Evolutionary conservation across 192 early-diverging fungal genomes (phyloP).

Genomic region (Dimargaris verticillata): DNA sequence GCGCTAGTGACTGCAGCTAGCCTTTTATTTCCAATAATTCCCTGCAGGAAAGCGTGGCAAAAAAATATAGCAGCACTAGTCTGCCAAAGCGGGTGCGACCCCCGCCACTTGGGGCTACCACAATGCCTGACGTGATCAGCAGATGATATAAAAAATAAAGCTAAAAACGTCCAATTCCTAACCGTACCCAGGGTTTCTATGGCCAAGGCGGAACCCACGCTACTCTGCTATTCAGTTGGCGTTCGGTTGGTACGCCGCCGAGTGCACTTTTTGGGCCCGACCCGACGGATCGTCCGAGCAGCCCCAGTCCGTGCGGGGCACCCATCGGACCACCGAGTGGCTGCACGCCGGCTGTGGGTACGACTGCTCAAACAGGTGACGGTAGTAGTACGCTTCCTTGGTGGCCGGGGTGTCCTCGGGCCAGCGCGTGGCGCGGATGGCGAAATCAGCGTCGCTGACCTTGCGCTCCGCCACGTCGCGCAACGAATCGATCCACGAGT

Average conservation of each 20-base stretch:
- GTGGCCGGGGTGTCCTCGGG: constrained; percentile 81
- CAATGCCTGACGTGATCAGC: no score
- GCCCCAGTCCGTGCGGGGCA: constrained; percentile 94
- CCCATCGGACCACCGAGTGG: constrained; percentile 85
- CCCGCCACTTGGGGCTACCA: no score
- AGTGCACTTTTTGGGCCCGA: constrained; percentile 87
- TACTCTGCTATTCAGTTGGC: no score
- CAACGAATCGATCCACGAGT: constrained; percentile 94
- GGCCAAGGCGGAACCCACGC: no score
- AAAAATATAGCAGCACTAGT: no score
- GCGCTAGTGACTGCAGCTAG: no score
- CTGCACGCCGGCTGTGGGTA: constrained; percentile 86
- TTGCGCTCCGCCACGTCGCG: constrained; percentile 49
- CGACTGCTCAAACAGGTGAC: constrained; percentile 80
- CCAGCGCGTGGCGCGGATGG: constrained; percentile 46
- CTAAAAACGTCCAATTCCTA: no score
- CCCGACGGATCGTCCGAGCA: constrained; percentile 95
- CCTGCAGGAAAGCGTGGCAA: no score
- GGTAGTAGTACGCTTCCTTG: constrained; percentile 94
- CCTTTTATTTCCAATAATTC: no score
- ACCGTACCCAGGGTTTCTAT: no score
- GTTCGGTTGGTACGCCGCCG: constrained; percentile 43
- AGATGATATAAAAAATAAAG: no score
- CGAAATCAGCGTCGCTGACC: constrained; percentile 67
- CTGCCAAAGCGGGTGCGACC: no score